Percentiles rank a stretch among this genome's conserved stretches.
phyloP scores from a whole-genome alignment of 2,329 filamentous ascomycete species.

The Chrysoporthe austroafricana region DNA sequence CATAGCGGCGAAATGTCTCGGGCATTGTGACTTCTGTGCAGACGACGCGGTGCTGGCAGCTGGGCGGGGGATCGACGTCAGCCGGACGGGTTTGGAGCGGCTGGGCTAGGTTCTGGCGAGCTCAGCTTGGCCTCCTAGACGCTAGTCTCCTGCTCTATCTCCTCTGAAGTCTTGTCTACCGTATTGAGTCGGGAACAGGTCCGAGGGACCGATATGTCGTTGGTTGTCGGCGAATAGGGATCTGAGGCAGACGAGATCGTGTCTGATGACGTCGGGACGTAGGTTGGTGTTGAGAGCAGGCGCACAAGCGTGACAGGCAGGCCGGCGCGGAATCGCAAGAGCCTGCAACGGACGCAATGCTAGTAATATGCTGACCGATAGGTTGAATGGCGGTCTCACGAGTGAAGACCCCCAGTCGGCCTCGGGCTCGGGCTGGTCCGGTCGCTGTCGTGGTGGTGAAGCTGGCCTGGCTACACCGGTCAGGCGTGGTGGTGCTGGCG shows the following conservation, averaged over 20 bases:
- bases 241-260: background rate
- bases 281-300: background rate
- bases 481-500: conserved; percentile 18
- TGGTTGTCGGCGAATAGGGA: background rate
- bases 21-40: conserved; percentile 32
- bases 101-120: conserved; percentile 11
- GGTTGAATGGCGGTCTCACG: conserved; percentile 7
- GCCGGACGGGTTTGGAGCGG: conserved; percentile 1
- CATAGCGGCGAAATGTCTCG: conserved; percentile 40
- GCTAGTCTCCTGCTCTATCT: conserved; percentile 18
- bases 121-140: conserved; percentile 1
- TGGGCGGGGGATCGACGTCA: conserved; percentile 15
- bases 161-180: background rate
- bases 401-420: background rate
- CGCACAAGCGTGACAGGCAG: conserved; percentile 3
- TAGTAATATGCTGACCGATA: background rate
- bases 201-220: background rate
- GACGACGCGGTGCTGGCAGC: background rate
- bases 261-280: background rate
- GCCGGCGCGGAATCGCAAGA: background rate
- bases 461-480: conserved; percentile 19
- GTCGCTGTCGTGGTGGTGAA: conserved; percentile 14
- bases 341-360: background rate
- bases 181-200: background rate
- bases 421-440: conserved; percentile 16